Evolutionary conservation across 257 asterid genomes (phyloP).

Genomic region (Ilex asprella): DNA sequence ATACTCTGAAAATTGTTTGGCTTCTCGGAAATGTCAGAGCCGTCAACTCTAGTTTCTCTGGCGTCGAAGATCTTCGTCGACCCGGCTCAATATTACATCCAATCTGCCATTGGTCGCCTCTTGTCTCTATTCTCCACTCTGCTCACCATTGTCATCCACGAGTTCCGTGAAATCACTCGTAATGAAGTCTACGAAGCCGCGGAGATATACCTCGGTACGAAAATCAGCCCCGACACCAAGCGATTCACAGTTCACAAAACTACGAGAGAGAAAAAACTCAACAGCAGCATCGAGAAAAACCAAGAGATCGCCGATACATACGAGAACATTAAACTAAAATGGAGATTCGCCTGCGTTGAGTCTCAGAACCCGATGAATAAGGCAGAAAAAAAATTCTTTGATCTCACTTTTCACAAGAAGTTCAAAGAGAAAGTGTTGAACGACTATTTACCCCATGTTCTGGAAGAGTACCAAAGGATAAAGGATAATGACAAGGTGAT

Average conservation of each 20-base stretch:
- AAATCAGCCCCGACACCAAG: constrained; percentile 42
- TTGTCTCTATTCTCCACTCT: constrained; percentile 22
- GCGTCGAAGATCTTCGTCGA: constrained; percentile 54
- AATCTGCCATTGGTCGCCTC: constrained; percentile 18
- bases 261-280: constrained; percentile 40
- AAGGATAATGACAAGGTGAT: constrained; percentile 27
- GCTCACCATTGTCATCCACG: constrained; percentile 58
- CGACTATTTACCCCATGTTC: constrained; percentile 40
- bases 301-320: neutral
- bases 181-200: constrained; percentile 69
- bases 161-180: constrained; percentile 44
- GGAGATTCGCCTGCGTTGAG: neutral
- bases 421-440: constrained; percentile 34
- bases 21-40: constrained; percentile 39
- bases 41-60: constrained; percentile 47
- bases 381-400: constrained; percentile 20
- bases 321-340: neutral
- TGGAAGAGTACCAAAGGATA: constrained; percentile 28
- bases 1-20: constrained; percentile 19
- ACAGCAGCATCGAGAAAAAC: neutral
- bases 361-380: no score
- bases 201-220: constrained; percentile 54
- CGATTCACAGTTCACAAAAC: constrained; percentile 44
- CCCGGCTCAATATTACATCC: constrained; percentile 24
- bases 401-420: constrained; percentile 36